Evolutionary conservation across 176 grass and related monocot genomes (phyloP).

Genomic region (Bonia amplexicaulis): DNA sequence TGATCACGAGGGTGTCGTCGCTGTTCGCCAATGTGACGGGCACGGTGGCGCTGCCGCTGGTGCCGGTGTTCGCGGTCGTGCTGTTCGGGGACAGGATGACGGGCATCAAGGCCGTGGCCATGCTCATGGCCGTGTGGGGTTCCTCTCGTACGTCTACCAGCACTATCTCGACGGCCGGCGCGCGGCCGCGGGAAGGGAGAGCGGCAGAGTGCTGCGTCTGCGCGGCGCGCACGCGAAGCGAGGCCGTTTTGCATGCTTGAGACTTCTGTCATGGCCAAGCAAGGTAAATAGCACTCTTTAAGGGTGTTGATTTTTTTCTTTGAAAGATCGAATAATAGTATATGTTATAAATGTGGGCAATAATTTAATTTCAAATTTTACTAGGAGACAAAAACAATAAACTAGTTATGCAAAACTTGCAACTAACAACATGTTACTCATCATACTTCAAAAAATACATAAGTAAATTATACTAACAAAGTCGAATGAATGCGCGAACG

Average conservation of each 20-base stretch:
- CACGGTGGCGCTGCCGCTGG: conserved; percentile 58
- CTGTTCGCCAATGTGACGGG: conserved; percentile 80
- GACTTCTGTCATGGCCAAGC: too few species aligned
- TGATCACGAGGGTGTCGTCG: conserved; percentile 56
- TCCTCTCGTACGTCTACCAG: conserved; percentile 82
- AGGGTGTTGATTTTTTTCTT: background rate
- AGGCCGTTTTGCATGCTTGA: background rate
- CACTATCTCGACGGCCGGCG: conserved; percentile 55
- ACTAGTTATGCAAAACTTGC: too few species aligned
- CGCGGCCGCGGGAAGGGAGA: background rate
- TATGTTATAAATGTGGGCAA: too few species aligned
- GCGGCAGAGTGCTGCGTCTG: conserved; percentile 20
- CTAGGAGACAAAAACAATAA: too few species aligned
- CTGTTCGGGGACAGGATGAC: conserved; percentile 77
- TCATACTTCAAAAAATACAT: too few species aligned
- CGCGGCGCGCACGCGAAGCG: background rate
- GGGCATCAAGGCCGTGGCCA: conserved; percentile 57
- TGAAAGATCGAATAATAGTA: background rate
- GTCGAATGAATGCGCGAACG: too few species aligned
- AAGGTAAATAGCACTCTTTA: background rate
- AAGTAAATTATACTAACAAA: too few species aligned
- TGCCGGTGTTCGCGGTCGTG: conserved; percentile 66
- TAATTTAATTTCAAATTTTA: too few species aligned
- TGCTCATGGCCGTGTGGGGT: conserved; percentile 92
- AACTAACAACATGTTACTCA: too few species aligned